Base-by-base conservation (phyloP, 202 grass and related monocot species). In the Carex arenaria region DNA sequence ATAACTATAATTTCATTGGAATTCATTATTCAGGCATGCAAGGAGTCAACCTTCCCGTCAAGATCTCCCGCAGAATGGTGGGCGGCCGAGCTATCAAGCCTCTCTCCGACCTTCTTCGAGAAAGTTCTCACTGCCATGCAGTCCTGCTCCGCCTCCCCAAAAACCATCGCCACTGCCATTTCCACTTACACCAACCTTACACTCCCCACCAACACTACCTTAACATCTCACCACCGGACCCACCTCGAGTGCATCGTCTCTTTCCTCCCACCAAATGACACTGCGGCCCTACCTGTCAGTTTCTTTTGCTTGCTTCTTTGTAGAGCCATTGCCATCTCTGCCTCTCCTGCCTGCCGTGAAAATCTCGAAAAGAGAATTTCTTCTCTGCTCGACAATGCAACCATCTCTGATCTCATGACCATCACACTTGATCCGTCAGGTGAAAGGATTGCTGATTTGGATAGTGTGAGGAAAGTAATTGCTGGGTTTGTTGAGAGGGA, bases 241-340 rank as follows among this genome's bases (percentile, higher is more conserved):
- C 80, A 90, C 1, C 67, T 97, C 2, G 92, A 92, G 38, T 84
- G 89, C 20, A 80, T 95, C 5, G 77, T 92, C 8, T 85, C 85
- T 43, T 80, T 85, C 63, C 86, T 98, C 51, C 93, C 95, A 23
- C 40, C 84, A 10, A 17, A 65, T 30, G 62, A 84, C 54, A 87
- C 85, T 17, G 85, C 63, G 47, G 85, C 83, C 9, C 74, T 98
- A 82, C 89, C 93, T 0, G 78, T 89, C 7, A 66, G 85, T 8
- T 84, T 95, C 63, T 54, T 98, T 31, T 93, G 95, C 72, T 85
- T 73, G 20, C 88, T 93, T 63, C 95, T 98, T 64, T 86, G 89
- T 62, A 82, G 71, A 22, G 88, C 91, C 3, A 61, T 89, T 20
- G 38, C 81, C 49, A 1, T 80, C 15, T 72, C 26, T 0, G 80